Evolutionary conservation across 352 stramenopile genomes (phyloP).

Genomic region (Aphanomyces cochlioides): DNA sequence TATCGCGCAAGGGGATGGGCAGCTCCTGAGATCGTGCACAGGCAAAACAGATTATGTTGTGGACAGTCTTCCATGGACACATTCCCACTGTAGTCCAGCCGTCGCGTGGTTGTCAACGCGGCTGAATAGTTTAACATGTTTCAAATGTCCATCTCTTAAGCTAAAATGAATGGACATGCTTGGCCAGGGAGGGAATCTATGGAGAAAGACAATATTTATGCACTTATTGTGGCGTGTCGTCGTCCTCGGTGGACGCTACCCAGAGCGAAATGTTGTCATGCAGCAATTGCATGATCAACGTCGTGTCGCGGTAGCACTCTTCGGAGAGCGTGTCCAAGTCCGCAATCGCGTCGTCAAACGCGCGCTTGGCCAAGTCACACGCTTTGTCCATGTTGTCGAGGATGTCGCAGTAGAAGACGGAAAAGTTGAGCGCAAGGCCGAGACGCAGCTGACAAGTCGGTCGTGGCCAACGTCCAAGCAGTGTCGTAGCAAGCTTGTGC

Average conservation of each 20-base stretch:
- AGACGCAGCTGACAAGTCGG: constrained; percentile 33
- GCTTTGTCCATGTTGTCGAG: constrained; percentile 30
- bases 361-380: constrained; percentile 34
- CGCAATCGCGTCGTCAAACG: constrained; percentile 40
- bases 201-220: no score
- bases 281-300: constrained; percentile 39
- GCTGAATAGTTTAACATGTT: no score
- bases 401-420: constrained; percentile 40
- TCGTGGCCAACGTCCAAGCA: constrained; percentile 26
- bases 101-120: no score
- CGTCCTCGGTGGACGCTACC: constrained; percentile 31
- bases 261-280: constrained; percentile 41
- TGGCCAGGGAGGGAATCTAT: no score
- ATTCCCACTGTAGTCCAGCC: no score
- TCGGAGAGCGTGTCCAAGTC: constrained; percentile 36
- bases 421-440: constrained; percentile 39
- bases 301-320: constrained; percentile 37
- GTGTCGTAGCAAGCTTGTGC: constrained; percentile 33
- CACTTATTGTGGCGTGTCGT: no score
- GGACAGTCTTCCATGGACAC: no score
- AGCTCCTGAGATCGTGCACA: no score
- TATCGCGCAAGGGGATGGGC: no score
- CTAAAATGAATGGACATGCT: no score
- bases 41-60: no score
- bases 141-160: no score